phyloP scores from a whole-genome alignment of 139 green algal species.

The Chlamydomonas sp. region DNA sequence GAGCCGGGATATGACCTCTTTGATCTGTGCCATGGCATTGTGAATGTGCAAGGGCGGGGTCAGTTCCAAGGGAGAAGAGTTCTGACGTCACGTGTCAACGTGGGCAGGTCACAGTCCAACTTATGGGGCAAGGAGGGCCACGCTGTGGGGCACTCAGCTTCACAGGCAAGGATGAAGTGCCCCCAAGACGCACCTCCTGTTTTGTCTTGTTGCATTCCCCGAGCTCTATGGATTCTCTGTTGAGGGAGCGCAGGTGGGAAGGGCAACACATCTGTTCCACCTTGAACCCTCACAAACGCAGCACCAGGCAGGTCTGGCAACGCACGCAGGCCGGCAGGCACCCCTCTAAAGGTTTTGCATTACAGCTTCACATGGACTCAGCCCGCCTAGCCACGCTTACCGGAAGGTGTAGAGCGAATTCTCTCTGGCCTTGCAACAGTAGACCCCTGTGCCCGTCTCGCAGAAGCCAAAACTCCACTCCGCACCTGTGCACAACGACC shows the following conservation, averaged over 20 bases:
- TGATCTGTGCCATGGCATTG: slow-evolving; percentile 33
- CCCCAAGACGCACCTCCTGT: slow-evolving; percentile 38
- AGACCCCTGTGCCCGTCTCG: slow-evolving; percentile 77
- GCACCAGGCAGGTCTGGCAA: too few species aligned
- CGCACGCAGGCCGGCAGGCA: too few species aligned
- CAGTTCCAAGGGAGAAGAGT: not conserved
- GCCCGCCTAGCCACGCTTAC: not conserved
- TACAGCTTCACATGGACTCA: not conserved
- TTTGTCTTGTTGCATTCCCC: slow-evolving; percentile 59
- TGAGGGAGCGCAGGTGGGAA: not conserved
- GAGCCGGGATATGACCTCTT: slow-evolving; percentile 49
- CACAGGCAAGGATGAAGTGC: not conserved
- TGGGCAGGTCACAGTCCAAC: too few species aligned
- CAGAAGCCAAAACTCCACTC: slow-evolving; percentile 83
- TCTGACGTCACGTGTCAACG: not conserved
- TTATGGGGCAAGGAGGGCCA: not conserved
- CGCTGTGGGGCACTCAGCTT: not conserved
- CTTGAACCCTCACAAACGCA: too few species aligned
- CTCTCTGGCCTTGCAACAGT: slow-evolving; percentile 52
- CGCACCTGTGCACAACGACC: slow-evolving; percentile 11
- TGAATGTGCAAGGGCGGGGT: not conserved
- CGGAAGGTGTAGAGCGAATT: slow-evolving; percentile 43
- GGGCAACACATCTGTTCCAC: too few species aligned
- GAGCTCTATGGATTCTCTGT: slow-evolving; percentile 68
- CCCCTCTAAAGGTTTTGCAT: not conserved